These are phyloP conservation scores for Acorus gramineus DNA, from an alignment of 106 monocot species.

Conservation along the genomic window DNA sequence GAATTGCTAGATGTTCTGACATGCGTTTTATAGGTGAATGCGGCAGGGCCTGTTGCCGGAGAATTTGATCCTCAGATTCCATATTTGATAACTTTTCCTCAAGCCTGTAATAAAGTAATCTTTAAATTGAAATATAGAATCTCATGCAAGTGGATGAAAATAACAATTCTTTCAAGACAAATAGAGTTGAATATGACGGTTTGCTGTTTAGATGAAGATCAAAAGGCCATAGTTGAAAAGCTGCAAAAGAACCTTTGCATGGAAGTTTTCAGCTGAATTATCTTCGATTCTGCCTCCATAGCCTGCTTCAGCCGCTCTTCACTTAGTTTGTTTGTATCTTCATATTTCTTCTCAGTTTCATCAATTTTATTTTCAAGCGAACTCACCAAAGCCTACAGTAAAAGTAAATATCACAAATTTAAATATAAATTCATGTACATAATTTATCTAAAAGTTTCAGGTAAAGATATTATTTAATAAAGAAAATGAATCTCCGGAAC, in stretches of 20 bases:
- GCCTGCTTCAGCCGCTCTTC: slow-evolving; percentile 74
- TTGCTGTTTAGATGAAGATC: too few relatives aligned
- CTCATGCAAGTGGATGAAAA: too few relatives aligned
- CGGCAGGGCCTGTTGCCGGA: slow-evolving; percentile 64
- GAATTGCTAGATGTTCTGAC: slow-evolving; percentile 34
- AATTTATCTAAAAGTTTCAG: too few relatives aligned
- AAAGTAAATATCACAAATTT: too few relatives aligned
- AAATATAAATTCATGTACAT: too few relatives aligned
- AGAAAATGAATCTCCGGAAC: too few relatives aligned
- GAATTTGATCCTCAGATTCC: slow-evolving; percentile 90
- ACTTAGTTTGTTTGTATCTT: slow-evolving; percentile 70
- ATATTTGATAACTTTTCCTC: slow-evolving; percentile 65
- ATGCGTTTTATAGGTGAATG: slow-evolving; percentile 43
- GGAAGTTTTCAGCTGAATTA: slow-evolving; percentile 43
- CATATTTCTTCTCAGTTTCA: slow-evolving; percentile 84
- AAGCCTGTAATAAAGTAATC: slow-evolving; percentile 28
- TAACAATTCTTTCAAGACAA: too few relatives aligned
- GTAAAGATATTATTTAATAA: too few relatives aligned
- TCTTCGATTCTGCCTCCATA: slow-evolving; percentile 57
- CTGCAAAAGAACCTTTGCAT: slow-evolving; percentile 59
- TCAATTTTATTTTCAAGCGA: slow-evolving; percentile 81
- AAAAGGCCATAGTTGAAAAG: too few relatives aligned
- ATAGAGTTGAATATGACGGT: too few relatives aligned
- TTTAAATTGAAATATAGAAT: too few relatives aligned
- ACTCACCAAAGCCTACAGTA: slow-evolving; percentile 47